Percentiles rank a stretch among this genome's conserved stretches.
phyloP scores from a whole-genome alignment of 805 yeast genomes.

The Lachancea meyersii region DNA sequence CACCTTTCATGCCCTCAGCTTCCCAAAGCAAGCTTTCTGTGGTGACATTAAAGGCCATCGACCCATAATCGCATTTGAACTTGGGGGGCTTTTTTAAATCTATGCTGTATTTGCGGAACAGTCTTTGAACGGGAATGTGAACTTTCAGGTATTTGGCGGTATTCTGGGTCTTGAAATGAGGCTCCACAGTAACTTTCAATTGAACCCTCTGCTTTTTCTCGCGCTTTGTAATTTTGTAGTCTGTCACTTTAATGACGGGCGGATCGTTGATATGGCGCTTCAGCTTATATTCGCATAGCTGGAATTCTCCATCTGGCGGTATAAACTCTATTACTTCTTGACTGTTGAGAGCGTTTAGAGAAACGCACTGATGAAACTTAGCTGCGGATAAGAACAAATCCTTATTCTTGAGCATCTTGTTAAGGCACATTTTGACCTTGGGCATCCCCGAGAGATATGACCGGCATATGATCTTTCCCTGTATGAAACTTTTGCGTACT shows the following conservation, averaged over 20 bases:
- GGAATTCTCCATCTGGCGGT: constrained; percentile 87
- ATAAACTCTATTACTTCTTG: constrained; percentile 54
- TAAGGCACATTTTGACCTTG: constrained; percentile 63
- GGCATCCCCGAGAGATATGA: constrained; percentile 92
- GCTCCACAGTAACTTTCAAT: constrained; percentile 20
- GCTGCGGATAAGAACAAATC: constrained; percentile 51
- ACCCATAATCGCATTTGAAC: constrained; percentile 67
- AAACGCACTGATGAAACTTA: constrained; percentile 85
- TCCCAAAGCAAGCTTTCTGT: constrained; percentile 67
- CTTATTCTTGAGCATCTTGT: constrained; percentile 49
- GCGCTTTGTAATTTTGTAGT: constrained; percentile 23
- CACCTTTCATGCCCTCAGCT: constrained; percentile 49
- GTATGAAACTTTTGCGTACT: constrained; percentile 59
- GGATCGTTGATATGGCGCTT: constrained; percentile 31
- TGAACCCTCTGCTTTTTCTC: constrained; percentile 17
- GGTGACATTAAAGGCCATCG: constrained; percentile 66
- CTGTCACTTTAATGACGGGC: constrained; percentile 36
- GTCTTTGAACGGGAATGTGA: constrained; percentile 26
- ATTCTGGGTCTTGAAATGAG: constrained; percentile 33
- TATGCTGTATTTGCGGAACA: constrained; percentile 35
- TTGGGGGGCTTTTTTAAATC: constrained; percentile 48
- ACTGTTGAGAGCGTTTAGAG: constrained; percentile 54
- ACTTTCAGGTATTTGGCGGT: constrained; percentile 31
- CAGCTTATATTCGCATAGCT: constrained; percentile 40
- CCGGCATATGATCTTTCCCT: constrained; percentile 67